Conservation (phyloP, 345 rosid species). For the Ceriops zippeliana region DNA sequence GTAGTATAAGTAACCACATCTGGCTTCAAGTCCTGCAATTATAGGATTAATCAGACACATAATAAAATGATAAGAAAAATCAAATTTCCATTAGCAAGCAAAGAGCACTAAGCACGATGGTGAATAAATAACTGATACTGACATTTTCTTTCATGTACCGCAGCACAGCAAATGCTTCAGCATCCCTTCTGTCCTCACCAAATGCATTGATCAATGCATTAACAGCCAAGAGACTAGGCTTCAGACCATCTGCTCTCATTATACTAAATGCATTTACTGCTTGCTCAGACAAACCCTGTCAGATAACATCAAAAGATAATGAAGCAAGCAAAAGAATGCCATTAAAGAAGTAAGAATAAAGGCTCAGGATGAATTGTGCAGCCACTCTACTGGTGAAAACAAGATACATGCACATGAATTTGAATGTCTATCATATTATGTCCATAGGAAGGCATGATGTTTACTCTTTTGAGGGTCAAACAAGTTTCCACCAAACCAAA, state of each 20-base stretch:
- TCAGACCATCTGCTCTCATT: slow-evolving; percentile 87
- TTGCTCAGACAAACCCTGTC: slow-evolving; percentile 91
- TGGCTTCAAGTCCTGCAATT: slow-evolving; percentile 74
- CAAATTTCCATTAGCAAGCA: not conserved
- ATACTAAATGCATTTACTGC: slow-evolving; percentile 82
- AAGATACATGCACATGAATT: not conserved
- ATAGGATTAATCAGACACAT: slow-evolving; percentile 20
- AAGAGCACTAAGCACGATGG: not conserved
- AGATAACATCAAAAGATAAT: slow-evolving; percentile 8
- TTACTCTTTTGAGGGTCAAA: not conserved
- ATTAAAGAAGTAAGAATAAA: not conserved
- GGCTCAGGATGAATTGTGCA: too few species aligned
- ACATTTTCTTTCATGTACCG: slow-evolving; percentile 95
- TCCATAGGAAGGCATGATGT: not conserved
- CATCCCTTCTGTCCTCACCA: slow-evolving; percentile 91
- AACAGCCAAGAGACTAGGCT: slow-evolving; percentile 78
- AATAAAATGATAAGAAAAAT: slow-evolving; percentile 14
- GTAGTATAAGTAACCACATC: slow-evolving; percentile 96
- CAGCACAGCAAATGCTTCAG: slow-evolving; percentile 86
- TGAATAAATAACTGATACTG: slow-evolving; percentile 12
- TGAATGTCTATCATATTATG: not conserved
- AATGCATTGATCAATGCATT: slow-evolving; percentile 93
- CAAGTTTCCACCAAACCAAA: not conserved
- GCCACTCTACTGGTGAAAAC: not conserved
- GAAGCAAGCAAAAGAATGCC: not conserved